These are phyloP conservation scores for Neonectria punicea DNA, from an alignment of 2,329 filamentous ascomycete genomes.

Conservation along the genomic window DNA sequence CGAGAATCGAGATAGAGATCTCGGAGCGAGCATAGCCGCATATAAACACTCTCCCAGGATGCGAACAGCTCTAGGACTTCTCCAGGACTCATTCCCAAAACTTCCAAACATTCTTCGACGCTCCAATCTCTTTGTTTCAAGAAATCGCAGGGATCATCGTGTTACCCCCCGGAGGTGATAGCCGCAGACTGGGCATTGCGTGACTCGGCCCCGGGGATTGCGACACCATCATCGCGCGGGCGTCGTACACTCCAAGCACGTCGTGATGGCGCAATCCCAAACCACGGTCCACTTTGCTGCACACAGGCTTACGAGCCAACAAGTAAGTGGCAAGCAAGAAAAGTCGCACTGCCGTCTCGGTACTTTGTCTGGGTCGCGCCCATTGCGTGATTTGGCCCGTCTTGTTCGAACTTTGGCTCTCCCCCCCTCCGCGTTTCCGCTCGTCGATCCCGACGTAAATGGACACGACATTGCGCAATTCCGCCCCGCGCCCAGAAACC, in stretches of 20 bases:
- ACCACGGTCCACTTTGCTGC: conserved; percentile 16
- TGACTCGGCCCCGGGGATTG: conserved; percentile 40
- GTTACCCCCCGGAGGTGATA: neutral
- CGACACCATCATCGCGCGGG: conserved; percentile 30
- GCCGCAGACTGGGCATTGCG: conserved; percentile 31
- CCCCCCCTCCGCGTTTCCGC: neutral
- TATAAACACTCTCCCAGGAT: neutral
- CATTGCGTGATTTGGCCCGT: conserved; percentile 39
- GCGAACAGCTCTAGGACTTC: neutral
- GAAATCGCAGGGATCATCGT: neutral
- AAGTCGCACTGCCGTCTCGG: neutral
- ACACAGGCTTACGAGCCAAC: neutral
- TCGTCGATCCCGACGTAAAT: conserved; percentile 18
- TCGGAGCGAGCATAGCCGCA: neutral
- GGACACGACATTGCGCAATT: conserved; percentile 34
- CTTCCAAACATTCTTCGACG: neutral
- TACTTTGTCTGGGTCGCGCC: neutral
- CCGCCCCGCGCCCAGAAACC: neutral
- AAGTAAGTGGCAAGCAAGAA: no score
- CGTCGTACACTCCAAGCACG: conserved; percentile 20
- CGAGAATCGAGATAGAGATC: neutral
- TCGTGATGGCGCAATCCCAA: conserved; percentile 37
- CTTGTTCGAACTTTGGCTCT: conserved; percentile 15
- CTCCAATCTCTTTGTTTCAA: neutral
- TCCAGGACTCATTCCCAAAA: neutral